A percentile compares a stretch with the other conserved stretches of the same genome.
Evolutionary conservation across 805 yeast genomes (phyloP).

Genomic region (Kazachstania kunashirensis): DNA sequence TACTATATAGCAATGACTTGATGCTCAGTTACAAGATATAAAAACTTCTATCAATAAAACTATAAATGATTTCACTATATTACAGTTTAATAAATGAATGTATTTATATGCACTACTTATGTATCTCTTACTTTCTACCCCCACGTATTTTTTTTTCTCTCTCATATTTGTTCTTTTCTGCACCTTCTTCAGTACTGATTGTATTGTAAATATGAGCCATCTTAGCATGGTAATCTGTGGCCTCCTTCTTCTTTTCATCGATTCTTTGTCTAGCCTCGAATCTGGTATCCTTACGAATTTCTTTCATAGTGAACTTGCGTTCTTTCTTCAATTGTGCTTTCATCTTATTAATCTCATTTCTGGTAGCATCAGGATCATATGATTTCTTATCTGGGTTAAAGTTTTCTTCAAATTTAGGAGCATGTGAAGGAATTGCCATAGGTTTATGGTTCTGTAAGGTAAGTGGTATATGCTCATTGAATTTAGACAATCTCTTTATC

Average conservation of each 20-base stretch:
- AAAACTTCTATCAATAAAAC: neutral
- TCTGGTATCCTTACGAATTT: slow-evolving; percentile 78
- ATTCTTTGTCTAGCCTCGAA: slow-evolving; percentile 83
- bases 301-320: slow-evolving; percentile 77
- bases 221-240: slow-evolving; percentile 76
- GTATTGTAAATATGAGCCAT: slow-evolving; percentile 81
- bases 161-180: slow-evolving; percentile 87
- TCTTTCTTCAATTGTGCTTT: slow-evolving; percentile 84
- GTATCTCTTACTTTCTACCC: slow-evolving; percentile 29
- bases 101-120: neutral
- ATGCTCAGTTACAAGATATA: neutral
- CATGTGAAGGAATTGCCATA: slow-evolving; percentile 69
- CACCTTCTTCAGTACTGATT: slow-evolving; percentile 89
- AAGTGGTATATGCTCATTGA: slow-evolving; percentile 58
- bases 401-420: slow-evolving; percentile 92
- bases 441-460: slow-evolving; percentile 76
- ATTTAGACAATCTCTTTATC: slow-evolving; percentile 39
- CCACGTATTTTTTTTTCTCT: slow-evolving; percentile 66
- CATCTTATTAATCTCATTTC: slow-evolving; percentile 78
- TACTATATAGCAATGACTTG: too few species aligned
- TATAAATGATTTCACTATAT: neutral
- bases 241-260: slow-evolving; percentile 61
- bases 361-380: slow-evolving; percentile 70
- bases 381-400: slow-evolving; percentile 93
- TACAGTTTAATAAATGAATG: slow-evolving; percentile 1